Conservation (phyloP, 257 asterid species). For the Misopates orontium region DNA sequence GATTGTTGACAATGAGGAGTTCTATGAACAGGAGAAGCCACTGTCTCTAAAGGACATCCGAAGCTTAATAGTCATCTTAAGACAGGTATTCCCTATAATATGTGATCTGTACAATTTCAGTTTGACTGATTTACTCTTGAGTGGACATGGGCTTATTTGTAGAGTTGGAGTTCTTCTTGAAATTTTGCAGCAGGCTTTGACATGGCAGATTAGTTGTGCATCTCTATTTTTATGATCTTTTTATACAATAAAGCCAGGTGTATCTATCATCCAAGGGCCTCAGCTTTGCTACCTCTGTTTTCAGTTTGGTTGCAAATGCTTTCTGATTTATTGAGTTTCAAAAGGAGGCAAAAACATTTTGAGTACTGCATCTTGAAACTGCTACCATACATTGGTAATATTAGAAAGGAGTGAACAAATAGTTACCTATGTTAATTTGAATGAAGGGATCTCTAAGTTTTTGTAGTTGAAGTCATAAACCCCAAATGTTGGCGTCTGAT, state of each 20-base stretch:
- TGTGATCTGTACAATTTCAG: conserved; percentile 16
- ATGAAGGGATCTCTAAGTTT: neutral
- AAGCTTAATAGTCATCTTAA: conserved; percentile 73
- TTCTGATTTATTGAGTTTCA: conserved; percentile 5
- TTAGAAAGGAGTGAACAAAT: no score
- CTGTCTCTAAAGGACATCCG: conserved; percentile 73
- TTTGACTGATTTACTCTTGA: neutral
- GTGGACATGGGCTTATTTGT: neutral
- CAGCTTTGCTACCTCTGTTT: conserved; percentile 12
- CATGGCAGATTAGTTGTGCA: conserved; percentile 3
- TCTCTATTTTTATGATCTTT: conserved; percentile 11
- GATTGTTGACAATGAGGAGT: conserved; percentile 95
- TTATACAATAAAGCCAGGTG: conserved; percentile 1
- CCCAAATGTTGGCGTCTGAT: neutral
- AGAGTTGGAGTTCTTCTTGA: neutral
- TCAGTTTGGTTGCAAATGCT: conserved; percentile 10
- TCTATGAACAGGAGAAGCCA: conserved; percentile 93
- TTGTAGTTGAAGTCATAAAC: conserved; percentile 3
- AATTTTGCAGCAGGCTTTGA: conserved; percentile 20
- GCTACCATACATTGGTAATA: no score
- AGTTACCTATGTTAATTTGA: neutral
- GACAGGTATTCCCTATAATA: conserved; percentile 63
- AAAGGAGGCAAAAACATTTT: no score
- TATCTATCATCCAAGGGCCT: conserved; percentile 1
- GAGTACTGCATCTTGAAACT: neutral